Base-by-base conservation (phyloP, 225 moss, liverwort and hornwort genomes). In the Antitrichia curtipendula region DNA sequence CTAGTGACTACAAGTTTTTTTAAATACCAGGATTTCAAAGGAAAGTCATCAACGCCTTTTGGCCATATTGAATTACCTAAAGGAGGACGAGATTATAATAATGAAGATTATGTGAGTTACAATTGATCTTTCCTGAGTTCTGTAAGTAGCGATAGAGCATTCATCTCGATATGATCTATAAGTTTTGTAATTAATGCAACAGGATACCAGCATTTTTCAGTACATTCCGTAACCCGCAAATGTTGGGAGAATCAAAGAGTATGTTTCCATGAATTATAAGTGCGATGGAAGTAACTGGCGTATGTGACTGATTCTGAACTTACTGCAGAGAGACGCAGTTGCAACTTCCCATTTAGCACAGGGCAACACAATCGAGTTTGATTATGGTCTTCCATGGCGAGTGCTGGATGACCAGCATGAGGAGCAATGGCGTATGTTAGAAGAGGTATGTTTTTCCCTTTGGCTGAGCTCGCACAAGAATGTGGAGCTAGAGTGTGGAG, bases 321-420 rank as follows among this genome's bases (percentile, higher is more conserved):
- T 52, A 10, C 62, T 87, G 72, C 90, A 92, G 92, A 89, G 56
- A 89, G 86, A 89, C 50, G 92, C 91, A 78, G 58, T 92, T 75
- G 92, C 92, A 75, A 94, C 94, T 32, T 94, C 94, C 50, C 94
- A 94, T 80, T 77, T 89, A 31, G 92, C 94, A 57, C 94, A 94
- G 75, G 94, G 94, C 41, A 94, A 94, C 53, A 94, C 94, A 62
- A 94, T 94, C 38, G 94, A 94, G 86, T 94, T 92, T n/a, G 86
- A 90, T 59, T 92, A 43, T 71, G 94, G 94, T 32, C 60, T 91
- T 76, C 40, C 69, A 21, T 94, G 94, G 94, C 87, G 86, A 74
- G 78, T 90, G 74, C 86, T 92, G 41, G 89, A 91, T 86, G 91
- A 86, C 53, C 94, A 94, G 75, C 90, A 90, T 65, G 90, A 90